Conservation (phyloP, 306 rosid species). For the Crotalaria pallida region DNA sequence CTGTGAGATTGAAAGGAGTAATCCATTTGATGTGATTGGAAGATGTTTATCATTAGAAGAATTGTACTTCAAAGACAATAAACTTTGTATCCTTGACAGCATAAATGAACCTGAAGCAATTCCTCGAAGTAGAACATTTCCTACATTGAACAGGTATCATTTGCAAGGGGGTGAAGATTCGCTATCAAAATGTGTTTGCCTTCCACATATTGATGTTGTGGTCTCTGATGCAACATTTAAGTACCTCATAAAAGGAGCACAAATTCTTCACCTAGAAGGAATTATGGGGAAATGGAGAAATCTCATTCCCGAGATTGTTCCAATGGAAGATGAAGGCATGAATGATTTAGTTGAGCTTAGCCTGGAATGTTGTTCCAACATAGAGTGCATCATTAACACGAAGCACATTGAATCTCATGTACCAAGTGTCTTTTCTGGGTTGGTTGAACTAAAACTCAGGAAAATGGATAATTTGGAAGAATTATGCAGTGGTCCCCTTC, state of each 20-base stretch:
- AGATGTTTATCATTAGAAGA: conserved; percentile 1
- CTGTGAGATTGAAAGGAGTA: accelerated
- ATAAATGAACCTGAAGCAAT: too few species aligned
- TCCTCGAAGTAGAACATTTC: neutral
- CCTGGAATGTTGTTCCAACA: neutral
- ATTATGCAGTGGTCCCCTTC: too few species aligned
- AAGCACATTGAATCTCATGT: neutral
- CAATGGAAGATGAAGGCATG: neutral
- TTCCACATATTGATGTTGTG: neutral
- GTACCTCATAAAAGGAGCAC: neutral
- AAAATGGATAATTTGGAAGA: too few species aligned
- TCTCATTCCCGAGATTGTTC: neutral
- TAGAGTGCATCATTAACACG: neutral
- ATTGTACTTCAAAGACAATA: neutral
- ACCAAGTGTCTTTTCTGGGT: neutral
- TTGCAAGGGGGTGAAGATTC: neutral
- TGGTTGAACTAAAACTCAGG: too few species aligned
- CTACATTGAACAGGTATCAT: neutral
- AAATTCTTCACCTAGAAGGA: neutral
- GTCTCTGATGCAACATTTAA: neutral
- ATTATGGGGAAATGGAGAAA: neutral
- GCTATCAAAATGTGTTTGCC: neutral
- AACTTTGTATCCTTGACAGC: neutral
- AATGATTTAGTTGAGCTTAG: neutral
- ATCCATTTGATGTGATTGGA: conserved; percentile 12